These are phyloP conservation scores for Phytophthora capsici DNA, from an alignment of 352 stramenopile genomes.

Conservation along the genomic window DNA sequence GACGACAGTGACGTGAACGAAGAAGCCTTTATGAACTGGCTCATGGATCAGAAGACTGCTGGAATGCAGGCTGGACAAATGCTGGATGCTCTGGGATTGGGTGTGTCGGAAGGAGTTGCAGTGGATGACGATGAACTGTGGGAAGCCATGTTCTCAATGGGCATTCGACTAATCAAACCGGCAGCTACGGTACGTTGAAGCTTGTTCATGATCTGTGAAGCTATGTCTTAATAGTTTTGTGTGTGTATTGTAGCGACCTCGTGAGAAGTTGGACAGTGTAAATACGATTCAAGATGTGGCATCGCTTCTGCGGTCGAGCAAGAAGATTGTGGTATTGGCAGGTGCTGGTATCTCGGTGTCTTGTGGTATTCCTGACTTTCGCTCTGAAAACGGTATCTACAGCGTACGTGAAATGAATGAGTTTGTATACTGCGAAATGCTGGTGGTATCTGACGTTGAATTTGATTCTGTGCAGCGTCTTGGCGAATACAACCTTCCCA, in stretches of 20 bases:
- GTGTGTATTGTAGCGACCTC: conserved; percentile 26
- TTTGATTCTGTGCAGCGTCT: conserved; percentile 48
- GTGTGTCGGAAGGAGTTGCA: conserved; percentile 77
- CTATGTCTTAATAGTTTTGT: conserved; percentile 7
- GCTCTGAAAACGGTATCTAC: conserved; percentile 93
- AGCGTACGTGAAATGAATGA: conserved; percentile 60
- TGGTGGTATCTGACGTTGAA: conserved; percentile 8
- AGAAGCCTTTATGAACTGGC: conserved; percentile 83
- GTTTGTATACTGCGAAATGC: background rate
- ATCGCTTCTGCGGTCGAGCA: conserved; percentile 66
- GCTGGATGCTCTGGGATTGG: conserved; percentile 78
- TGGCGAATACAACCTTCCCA: conserved; percentile 82
- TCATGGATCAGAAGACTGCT: conserved; percentile 76
- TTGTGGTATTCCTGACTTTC: conserved; percentile 99
- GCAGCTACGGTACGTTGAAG: conserved; percentile 49
- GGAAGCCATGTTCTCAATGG: conserved; percentile 88
- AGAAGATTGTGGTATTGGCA: conserved; percentile 93
- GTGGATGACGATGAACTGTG: conserved; percentile 86
- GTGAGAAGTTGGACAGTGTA: conserved; percentile 58
- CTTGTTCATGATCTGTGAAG: background rate
- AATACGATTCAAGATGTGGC: conserved; percentile 84
- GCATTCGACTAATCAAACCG: conserved; percentile 79
- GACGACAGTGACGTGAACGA: conserved; percentile 62
- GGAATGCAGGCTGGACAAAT: conserved; percentile 70
- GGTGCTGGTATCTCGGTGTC: conserved; percentile 96